Conservation (phyloP, 129 eudicot genomes). For the Logfia minima region DNA sequence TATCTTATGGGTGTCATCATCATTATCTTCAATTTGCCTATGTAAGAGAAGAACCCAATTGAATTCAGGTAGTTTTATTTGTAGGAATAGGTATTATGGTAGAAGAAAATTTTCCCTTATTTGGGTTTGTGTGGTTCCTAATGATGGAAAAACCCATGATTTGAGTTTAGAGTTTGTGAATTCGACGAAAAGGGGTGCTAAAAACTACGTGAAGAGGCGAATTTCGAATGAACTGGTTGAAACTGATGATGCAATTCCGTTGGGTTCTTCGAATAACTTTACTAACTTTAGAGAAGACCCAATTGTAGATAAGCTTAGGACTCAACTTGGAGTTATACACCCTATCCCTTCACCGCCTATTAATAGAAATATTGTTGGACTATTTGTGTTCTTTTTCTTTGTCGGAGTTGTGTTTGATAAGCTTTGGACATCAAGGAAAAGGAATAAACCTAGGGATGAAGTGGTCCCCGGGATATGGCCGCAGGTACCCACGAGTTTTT, state of each 20-base stretch:
- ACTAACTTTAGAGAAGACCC: slow-evolving; percentile 77
- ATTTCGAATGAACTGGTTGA: slow-evolving; percentile 45
- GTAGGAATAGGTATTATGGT: slow-evolving; percentile 30
- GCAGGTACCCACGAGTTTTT: slow-evolving; percentile 64
- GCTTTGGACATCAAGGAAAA: slow-evolving; percentile 70
- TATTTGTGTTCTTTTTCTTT: slow-evolving; percentile 88
- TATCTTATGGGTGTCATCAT: slow-evolving; percentile 38
- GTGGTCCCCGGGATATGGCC: slow-evolving; percentile 53
- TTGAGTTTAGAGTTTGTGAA: slow-evolving; percentile 37
- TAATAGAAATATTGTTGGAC: slow-evolving; percentile 65
- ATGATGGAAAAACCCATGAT: slow-evolving; percentile 27
- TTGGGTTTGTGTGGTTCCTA: slow-evolving; percentile 43
- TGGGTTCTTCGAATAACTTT: slow-evolving; percentile 43
- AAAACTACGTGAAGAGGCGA: slow-evolving; percentile 40
- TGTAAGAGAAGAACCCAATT: slow-evolving; percentile 36
- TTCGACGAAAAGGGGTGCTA: slow-evolving; percentile 48
- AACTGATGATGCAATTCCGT: slow-evolving; percentile 35
- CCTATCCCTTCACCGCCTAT: slow-evolving; percentile 92
- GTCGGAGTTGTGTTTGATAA: slow-evolving; percentile 92
- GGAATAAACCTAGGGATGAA: slow-evolving; percentile 42
- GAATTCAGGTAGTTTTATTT: slow-evolving; percentile 18
- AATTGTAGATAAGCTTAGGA: slow-evolving; percentile 86
- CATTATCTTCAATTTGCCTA: slow-evolving; percentile 43
- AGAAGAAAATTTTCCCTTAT: slow-evolving; percentile 31
- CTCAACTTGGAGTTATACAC: slow-evolving; percentile 86